Evolutionary conservation across 805 yeast genomes (phyloP).

Genomic region (Candida ficus): DNA sequence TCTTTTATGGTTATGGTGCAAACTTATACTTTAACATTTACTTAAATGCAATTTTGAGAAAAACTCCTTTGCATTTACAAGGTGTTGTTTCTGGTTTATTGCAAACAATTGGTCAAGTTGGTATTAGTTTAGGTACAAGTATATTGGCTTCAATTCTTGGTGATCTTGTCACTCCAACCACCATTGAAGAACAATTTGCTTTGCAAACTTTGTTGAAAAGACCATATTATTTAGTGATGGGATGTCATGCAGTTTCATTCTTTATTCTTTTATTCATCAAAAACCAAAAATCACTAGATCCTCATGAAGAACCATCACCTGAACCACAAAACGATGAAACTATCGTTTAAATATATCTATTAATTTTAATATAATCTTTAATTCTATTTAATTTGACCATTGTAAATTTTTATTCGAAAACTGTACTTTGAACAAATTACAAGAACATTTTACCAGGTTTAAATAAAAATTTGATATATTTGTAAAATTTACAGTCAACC

Average conservation of each 20-base stretch:
- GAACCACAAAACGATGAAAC: no score
- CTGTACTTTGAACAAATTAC: no score
- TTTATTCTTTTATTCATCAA: slow-evolving; percentile 4
- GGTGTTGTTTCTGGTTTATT: slow-evolving; percentile 35
- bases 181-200: not conserved
- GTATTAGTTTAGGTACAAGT: slow-evolving; percentile 27
- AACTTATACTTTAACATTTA: slow-evolving; percentile 32
- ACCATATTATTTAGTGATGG: slow-evolving; percentile 9
- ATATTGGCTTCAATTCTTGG: slow-evolving; percentile 26
- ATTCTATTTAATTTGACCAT: no score
- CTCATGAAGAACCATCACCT: no score
- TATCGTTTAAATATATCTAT: no score
- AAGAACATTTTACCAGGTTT: no score
- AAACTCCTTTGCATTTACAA: slow-evolving; percentile 34
- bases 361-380: no score
- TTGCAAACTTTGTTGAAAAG: slow-evolving; percentile 7
- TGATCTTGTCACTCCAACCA: slow-evolving; percentile 8
- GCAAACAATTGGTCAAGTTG: slow-evolving; percentile 33
- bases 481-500: no score
- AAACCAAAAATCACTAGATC: no score
- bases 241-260: slow-evolving; percentile 4
- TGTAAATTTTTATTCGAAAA: no score
- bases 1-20: slow-evolving; percentile 22
- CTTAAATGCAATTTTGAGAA: slow-evolving; percentile 25
- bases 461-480: no score